phyloP scores from a whole-genome alignment of 148 eudicot species.

The Rhododendron ovatum region DNA sequence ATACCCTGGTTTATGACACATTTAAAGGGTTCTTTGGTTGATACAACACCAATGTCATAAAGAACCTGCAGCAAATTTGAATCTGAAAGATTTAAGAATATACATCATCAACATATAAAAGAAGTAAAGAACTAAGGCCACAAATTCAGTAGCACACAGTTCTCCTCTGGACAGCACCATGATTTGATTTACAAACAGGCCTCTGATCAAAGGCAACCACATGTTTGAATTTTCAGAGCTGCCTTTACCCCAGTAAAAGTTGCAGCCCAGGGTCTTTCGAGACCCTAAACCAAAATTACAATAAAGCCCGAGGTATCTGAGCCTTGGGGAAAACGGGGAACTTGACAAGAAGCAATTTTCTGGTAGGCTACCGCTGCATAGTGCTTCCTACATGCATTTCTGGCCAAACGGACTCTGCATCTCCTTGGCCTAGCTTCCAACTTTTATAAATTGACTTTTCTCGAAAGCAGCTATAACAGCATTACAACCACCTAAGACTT shows the following conservation, averaged over 20 bases:
- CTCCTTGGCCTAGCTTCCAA: not conserved
- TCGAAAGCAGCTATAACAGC: not conserved
- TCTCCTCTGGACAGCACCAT: not conserved
- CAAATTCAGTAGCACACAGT: not conserved
- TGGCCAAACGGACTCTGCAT: not conserved
- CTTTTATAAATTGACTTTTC: not conserved
- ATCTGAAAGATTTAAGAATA: not conserved
- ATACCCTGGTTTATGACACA: slow-evolving; percentile 99
- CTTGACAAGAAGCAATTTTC: not conserved
- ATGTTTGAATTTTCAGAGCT: not conserved
- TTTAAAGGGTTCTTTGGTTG: slow-evolving; percentile 96
- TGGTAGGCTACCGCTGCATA: not conserved
- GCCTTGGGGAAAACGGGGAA: not conserved
- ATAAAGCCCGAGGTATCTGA: not conserved
- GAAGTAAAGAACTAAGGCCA: not conserved
- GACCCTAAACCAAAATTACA: not conserved
- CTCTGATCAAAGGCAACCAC: not conserved
- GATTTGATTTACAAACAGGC: not conserved
- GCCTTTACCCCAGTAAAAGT: not conserved
- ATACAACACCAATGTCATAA: slow-evolving; percentile 89
- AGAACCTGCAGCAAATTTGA: slow-evolving; percentile 59
- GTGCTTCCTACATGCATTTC: not conserved
- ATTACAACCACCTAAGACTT: not conserved
- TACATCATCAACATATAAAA: not conserved
- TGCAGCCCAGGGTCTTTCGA: not conserved